phyloP scores from a whole-genome alignment of 257 asterid species.

The Solanum corneliomulleri region DNA sequence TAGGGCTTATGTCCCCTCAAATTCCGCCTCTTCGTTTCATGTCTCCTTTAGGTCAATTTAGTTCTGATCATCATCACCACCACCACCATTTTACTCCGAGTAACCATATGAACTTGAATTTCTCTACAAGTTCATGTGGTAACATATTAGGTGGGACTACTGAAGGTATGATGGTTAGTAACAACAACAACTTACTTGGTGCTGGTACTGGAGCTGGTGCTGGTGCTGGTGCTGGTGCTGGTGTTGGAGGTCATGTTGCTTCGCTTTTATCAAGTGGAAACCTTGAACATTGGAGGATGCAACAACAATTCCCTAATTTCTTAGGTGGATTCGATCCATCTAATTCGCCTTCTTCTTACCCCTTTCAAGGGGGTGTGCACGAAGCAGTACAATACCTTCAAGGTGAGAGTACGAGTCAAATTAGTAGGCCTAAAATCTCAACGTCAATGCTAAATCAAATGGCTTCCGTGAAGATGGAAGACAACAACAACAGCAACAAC shows the following conservation, averaged over 20 bases:
- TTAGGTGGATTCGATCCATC: conserved; percentile 28
- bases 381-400: conserved; percentile 21
- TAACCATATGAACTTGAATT: conserved; percentile 24
- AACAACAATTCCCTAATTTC: conserved; percentile 49
- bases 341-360: conserved; percentile 17
- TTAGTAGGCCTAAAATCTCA: conserved; percentile 30
- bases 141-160: background rate
- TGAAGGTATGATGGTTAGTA: background rate
- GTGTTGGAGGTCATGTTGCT: conserved; percentile 17
- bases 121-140: background rate
- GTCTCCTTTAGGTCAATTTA: conserved; percentile 55
- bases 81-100: conserved; percentile 1
- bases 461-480: conserved; percentile 65
- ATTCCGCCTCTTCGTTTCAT: conserved; percentile 44
- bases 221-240: conserved; percentile 27
- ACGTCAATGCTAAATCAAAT: conserved; percentile 32
- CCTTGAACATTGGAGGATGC: conserved; percentile 59
- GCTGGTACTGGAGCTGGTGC: conserved; percentile 19
- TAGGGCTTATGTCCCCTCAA: conserved; percentile 36
- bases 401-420: conserved; percentile 6
- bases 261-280: conserved; percentile 30
- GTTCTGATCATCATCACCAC: conserved; percentile 12
- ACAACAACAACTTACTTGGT: conserved; percentile 12
- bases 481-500: background rate
- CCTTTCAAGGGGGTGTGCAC: conserved; percentile 23